Percentiles rank a stretch among this genome's conserved stretches.
Evolutionary conservation across 139 green algal genomes (phyloP).

Genomic region (Raphidocelis subcapitata): DNA sequence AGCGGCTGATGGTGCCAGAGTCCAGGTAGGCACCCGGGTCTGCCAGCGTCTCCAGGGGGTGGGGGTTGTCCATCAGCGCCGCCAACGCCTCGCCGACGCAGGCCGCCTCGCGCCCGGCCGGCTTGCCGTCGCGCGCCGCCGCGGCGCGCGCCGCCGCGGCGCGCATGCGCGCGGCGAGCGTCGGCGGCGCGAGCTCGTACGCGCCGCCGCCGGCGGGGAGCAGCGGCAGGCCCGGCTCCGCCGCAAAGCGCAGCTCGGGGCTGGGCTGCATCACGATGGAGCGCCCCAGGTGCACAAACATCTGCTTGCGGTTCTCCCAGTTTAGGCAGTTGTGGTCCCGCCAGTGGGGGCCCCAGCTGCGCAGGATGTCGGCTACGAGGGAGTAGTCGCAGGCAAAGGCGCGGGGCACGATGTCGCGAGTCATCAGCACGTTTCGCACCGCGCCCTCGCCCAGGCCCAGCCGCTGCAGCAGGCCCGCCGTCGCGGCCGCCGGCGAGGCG

Average conservation of each 20-base stretch:
- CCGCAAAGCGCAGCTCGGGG: slow-evolving; percentile 34
- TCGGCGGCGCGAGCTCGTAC: slow-evolving; percentile 55
- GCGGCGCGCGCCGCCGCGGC: neutral
- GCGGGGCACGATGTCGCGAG: slow-evolving; percentile 92
- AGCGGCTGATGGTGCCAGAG: slow-evolving; percentile 83
- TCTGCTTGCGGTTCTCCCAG: slow-evolving; percentile 39
- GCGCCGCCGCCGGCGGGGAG: slow-evolving; percentile 75
- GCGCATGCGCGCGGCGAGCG: slow-evolving; percentile 2
- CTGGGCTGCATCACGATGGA: slow-evolving; percentile 90
- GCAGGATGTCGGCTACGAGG: slow-evolving; percentile 59
- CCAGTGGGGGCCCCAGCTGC: slow-evolving; percentile 50
- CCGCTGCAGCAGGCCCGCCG: slow-evolving; percentile 20
- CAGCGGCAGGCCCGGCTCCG: slow-evolving; percentile 74
- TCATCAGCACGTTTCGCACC: slow-evolving; percentile 86
- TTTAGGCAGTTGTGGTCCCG: slow-evolving; percentile 52
- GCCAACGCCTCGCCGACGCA: slow-evolving; percentile 59
- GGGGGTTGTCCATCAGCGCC: slow-evolving; percentile 87
- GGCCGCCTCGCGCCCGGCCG: slow-evolving; percentile 4
- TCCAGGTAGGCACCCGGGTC: slow-evolving; percentile 84
- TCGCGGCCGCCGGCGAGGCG: slow-evolving; percentile 24
- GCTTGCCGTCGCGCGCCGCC: neutral
- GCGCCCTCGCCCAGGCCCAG: slow-evolving; percentile 40
- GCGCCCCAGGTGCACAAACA: slow-evolving; percentile 67
- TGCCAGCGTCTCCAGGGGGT: slow-evolving; percentile 91
- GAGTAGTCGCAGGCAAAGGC: slow-evolving; percentile 98